Conservation (phyloP, 164 flowering plant genomes). For the Vitis rupestris region DNA sequence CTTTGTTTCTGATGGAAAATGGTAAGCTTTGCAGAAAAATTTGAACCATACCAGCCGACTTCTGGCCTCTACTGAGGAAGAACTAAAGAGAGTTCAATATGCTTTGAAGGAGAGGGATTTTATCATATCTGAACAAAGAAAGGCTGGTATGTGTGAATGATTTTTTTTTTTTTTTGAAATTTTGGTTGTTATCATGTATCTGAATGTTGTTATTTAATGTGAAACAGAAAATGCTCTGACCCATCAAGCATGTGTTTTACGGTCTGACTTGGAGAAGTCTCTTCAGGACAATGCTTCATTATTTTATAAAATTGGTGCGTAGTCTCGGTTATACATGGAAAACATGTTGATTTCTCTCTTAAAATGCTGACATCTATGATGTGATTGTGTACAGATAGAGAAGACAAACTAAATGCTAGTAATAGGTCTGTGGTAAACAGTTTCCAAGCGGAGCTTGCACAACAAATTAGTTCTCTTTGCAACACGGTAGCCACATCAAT, state of each 20-base stretch:
- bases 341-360: neutral
- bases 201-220: constrained; percentile 4
- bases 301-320: constrained; percentile 69
- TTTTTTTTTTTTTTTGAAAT: neutral
- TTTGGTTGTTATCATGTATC: neutral
- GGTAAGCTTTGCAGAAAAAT: constrained; percentile 48
- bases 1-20: neutral
- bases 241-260: constrained; percentile 76
- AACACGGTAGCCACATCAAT: constrained; percentile 52
- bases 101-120: constrained; percentile 75
- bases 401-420: constrained; percentile 72
- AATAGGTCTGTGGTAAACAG: constrained; percentile 67
- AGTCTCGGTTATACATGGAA: neutral
- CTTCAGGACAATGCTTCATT: constrained; percentile 75
- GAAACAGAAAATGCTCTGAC: constrained; percentile 82
- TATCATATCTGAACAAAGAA: constrained; percentile 77
- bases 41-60: constrained; percentile 53
- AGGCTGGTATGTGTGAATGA: constrained; percentile 50
- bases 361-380: neutral
- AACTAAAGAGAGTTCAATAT: constrained; percentile 68
- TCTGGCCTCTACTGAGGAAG: constrained; percentile 59
- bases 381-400: constrained; percentile 50
- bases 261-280: constrained; percentile 84
- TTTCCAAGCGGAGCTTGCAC: constrained; percentile 58
- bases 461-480: constrained; percentile 65